Evolutionary conservation across 2,329 filamentous ascomycete genomes (phyloP), one percentile per base, ranked within the genome.

Genomic region (Septoria linicola): DNA sequence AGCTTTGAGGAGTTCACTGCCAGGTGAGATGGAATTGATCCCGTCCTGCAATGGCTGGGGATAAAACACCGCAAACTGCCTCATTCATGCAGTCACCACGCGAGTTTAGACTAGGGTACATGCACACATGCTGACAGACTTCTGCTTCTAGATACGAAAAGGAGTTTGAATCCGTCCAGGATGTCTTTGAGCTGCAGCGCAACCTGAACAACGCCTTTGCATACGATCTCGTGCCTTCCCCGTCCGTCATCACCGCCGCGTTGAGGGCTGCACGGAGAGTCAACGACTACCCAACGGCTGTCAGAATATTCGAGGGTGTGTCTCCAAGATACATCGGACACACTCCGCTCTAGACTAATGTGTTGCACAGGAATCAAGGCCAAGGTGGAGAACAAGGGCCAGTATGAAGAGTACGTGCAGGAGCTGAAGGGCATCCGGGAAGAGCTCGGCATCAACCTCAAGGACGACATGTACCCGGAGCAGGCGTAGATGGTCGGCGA

Each of bases 141-240:
- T n/a, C 21, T 19, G 30, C 52, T 66, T 59, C 69, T 72, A 99
- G 93, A 79, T 99, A 95, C 72, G 93, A 99, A 83, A 96, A 96
- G 84, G 93, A 99, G 79, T 99, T 99, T 71, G 92, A 99, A 59
- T 76, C 78, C 70, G 93, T 99, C 63, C 89, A 97, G 78, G 93
- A 99, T 79, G 92, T 97, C 70, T 99, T 99, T 75, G 93, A 99
- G 85, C 89, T 99, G 70, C 70, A 90, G 82, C 88, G 90, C 75
- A 96, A 96, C 80, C 81, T 96, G 70, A 99, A 99, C 86, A 99
- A 99, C 80, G 92, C 90, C 72, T 99, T 99, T 78, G 93, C 93
- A 71, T 99, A 99, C 85, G 93, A 99, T 85, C 87, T 99, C 69
- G 93, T 99, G 63, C 93, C 95, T 69, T 93, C 92, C 37, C 85